A percentile compares a stretch with the other conserved stretches of the same genome.
Conservation (phyloP, 805 yeast species). For the Torulaspora maleeae region DNA sequence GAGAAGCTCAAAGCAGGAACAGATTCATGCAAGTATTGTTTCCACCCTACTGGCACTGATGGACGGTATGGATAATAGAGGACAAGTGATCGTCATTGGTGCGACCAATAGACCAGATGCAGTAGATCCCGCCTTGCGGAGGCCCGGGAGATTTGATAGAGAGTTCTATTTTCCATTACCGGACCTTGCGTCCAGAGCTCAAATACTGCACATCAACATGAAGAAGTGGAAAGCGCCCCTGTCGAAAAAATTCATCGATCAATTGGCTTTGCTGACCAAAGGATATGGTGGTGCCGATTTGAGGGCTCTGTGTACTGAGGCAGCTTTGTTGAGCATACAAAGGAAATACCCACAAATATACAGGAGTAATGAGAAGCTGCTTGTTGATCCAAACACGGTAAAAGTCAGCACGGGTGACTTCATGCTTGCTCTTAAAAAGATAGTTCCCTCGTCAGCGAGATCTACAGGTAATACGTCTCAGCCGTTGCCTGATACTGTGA, state of each 20-base stretch:
- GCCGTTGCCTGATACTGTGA: slow-evolving; percentile 71
- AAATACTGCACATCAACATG: slow-evolving; percentile 81
- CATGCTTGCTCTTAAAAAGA: slow-evolving; percentile 75
- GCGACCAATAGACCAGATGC: slow-evolving; percentile 98
- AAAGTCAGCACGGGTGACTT: slow-evolving; percentile 78
- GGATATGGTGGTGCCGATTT: slow-evolving; percentile 99
- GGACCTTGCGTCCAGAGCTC: slow-evolving; percentile 68
- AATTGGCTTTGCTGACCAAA: slow-evolving; percentile 75
- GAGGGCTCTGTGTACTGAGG: slow-evolving; percentile 90
- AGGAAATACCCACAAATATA: slow-evolving; percentile 92
- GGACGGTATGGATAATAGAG: slow-evolving; percentile 99
- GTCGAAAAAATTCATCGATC: slow-evolving; percentile 50
- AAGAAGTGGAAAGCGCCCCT: slow-evolving; percentile 81
- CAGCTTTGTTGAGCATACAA: slow-evolving; percentile 89
- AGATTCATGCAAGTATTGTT: slow-evolving; percentile 95
- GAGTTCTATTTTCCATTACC: slow-evolving; percentile 96
- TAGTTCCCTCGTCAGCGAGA: slow-evolving; percentile 89
- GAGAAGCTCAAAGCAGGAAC: slow-evolving; percentile 95
- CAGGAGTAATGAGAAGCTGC: slow-evolving; percentile 62
- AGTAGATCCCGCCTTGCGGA: slow-evolving; percentile 93
- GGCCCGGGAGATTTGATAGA: slow-evolving; percentile 96
- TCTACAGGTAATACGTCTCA: slow-evolving; percentile 68
- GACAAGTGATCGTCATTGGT: slow-evolving; percentile 96
- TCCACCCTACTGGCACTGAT: slow-evolving; percentile 90
- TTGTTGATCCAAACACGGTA: slow-evolving; percentile 66